phyloP scores from a whole-genome alignment of 176 grass and related monocot species.

The Phragmites australis region DNA sequence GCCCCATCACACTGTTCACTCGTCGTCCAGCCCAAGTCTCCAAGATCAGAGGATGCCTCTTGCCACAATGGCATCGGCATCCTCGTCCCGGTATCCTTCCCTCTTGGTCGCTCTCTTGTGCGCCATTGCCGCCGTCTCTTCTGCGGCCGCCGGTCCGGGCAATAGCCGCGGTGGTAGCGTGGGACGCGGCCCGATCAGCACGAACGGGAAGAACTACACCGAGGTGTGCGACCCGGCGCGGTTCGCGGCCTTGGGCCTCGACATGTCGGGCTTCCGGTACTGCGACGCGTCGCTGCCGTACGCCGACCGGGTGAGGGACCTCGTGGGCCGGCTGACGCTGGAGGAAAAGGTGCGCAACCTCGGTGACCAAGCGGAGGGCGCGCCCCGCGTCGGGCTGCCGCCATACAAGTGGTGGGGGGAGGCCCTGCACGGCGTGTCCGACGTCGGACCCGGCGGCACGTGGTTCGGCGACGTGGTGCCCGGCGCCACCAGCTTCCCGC shows the following conservation, averaged over 20 bases:
- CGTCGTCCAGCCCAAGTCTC: not conserved
- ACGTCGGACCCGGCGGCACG: slow-evolving; percentile 36
- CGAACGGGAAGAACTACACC: slow-evolving; percentile 54
- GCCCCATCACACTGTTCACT: not conserved
- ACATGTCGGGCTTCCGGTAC: slow-evolving; percentile 39
- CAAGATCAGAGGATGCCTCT: slow-evolving; percentile 29
- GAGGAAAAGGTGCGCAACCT: slow-evolving; percentile 58
- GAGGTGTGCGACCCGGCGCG: slow-evolving; percentile 54
- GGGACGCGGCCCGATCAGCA: slow-evolving; percentile 57
- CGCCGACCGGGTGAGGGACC: slow-evolving; percentile 41
- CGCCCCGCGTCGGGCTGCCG: slow-evolving; percentile 36
- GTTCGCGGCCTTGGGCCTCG: slow-evolving; percentile 42
- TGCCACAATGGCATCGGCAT: slow-evolving; percentile 56
- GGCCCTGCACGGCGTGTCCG: slow-evolving; percentile 62
- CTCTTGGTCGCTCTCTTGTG: slow-evolving; percentile 29
- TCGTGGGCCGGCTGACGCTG: slow-evolving; percentile 43
- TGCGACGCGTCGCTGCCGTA: slow-evolving; percentile 55
- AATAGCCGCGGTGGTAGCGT: not conserved
- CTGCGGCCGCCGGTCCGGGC: slow-evolving; percentile 9
- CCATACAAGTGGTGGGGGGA: slow-evolving; percentile 65
- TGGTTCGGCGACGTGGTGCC: slow-evolving; percentile 60
- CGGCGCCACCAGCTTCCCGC: slow-evolving; percentile 64
- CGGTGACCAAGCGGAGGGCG: slow-evolving; percentile 43
- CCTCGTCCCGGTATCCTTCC: slow-evolving; percentile 29
- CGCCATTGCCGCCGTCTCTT: slow-evolving; percentile 28